Evolutionary conservation across 345 rosid genomes (phyloP).

Genomic region (Salix dunnii): DNA sequence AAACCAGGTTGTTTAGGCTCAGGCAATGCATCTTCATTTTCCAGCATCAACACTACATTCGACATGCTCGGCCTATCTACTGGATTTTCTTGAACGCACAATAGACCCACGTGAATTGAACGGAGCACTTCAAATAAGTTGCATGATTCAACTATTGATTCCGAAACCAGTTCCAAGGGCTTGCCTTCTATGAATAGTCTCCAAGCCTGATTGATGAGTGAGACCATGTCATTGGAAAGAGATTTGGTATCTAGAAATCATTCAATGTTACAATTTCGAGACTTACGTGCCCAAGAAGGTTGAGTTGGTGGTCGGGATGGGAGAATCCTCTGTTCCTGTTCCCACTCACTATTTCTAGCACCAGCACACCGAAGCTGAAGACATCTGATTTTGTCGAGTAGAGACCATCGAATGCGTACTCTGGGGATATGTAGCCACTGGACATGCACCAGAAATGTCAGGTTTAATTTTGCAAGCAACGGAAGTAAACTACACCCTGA

Average conservation of each 20-base stretch:
- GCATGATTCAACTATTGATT: neutral
- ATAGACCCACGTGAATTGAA: neutral
- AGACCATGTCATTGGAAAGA: neutral
- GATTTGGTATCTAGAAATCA: neutral
- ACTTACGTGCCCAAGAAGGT: conserved; percentile 1
- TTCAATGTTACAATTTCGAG: neutral
- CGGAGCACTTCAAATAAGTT: neutral
- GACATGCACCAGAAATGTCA: neutral
- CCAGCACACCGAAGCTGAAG: neutral
- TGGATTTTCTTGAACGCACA: neutral
- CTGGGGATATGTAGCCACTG: conserved; percentile 6
- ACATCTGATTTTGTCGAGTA: neutral
- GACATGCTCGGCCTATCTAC: neutral
- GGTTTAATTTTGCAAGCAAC: neutral
- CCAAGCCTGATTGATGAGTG: neutral
- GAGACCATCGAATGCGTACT: neutral
- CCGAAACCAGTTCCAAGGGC: neutral
- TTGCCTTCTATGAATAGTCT: neutral
- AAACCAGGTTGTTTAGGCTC: neutral
- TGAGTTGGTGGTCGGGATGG: neutral
- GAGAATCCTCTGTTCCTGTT: neutral
- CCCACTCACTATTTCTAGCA: neutral
- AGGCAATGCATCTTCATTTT: neutral
- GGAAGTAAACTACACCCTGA: neutral
- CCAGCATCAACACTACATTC: neutral